phyloP scores from a whole-genome alignment of 768 basidiomycete genomes.

The Amanita pseudoporphyria region DNA sequence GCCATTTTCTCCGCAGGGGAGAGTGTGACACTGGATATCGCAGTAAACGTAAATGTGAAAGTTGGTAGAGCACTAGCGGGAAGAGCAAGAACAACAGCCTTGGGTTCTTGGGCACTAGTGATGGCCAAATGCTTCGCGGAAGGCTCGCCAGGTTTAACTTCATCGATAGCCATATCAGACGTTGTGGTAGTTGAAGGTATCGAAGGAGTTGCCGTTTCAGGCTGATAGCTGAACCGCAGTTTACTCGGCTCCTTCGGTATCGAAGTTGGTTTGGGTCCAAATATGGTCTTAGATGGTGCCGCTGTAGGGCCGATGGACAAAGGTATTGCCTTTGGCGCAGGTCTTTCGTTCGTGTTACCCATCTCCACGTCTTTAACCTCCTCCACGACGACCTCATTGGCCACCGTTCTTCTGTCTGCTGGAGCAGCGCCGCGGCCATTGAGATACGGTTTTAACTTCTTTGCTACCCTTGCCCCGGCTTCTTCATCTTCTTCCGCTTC shows the following conservation, averaged over 20 bases:
- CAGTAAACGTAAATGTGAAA: slow-evolving; percentile 23
- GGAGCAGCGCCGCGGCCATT: slow-evolving; percentile 14
- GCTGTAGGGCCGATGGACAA: slow-evolving; percentile 2
- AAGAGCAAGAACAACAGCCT: slow-evolving; percentile 21
- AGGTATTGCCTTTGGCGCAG: slow-evolving; percentile 7
- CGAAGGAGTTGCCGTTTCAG: slow-evolving; percentile 31
- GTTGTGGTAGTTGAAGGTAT: slow-evolving; percentile 10
- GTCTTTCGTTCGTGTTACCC: slow-evolving; percentile 12
- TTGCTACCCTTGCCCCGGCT: slow-evolving; percentile 26
- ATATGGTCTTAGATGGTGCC: slow-evolving; percentile 13
- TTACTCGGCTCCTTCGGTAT: slow-evolving; percentile 74
- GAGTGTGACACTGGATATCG: slow-evolving; percentile 10
- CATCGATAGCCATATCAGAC: slow-evolving; percentile 10
- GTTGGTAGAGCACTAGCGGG: slow-evolving; percentile 23
- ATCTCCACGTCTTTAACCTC: slow-evolving; percentile 23
- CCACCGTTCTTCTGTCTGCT: slow-evolving; percentile 6
- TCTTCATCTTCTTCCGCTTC: slow-evolving; percentile 28
- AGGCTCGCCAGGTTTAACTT: background rate
- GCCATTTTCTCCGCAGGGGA: slow-evolving; percentile 10
- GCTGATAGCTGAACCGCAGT: slow-evolving; percentile 61
- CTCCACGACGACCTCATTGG: slow-evolving; percentile 20
- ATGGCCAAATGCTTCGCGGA: background rate
- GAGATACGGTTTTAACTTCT: slow-evolving; percentile 37
- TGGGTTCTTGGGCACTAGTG: slow-evolving; percentile 14
- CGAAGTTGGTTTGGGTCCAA: slow-evolving; percentile 35